Base-by-base conservation (phyloP, 2,329 filamentous ascomycete species). In the Claviceps pazoutovae region DNA sequence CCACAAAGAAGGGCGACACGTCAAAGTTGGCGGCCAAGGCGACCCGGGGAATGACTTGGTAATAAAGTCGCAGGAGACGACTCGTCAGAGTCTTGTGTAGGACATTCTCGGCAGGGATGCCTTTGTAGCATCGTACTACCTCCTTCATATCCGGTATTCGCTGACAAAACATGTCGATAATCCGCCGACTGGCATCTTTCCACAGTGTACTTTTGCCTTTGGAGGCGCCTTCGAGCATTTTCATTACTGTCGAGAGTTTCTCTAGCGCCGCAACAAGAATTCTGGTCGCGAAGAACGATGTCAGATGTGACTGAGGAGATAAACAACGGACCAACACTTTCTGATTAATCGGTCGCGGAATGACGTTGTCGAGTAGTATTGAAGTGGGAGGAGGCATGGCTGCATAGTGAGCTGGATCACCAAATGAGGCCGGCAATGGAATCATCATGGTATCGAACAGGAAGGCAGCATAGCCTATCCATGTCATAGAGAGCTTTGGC, bases 381-480 rank as follows among this genome's bases (percentile, higher is more conserved):
- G 82, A 82, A 2, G 83, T 80, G 1, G 89, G 88, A 8, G 93
- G 91, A 34, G 93, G 90, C 14, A 83, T 71, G 23, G 82, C 79
- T 43, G 64, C 58, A 56, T 80, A 84, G 43, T 73, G 74, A 13
- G 78, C 74, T 42, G 73, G 73, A 58, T 82, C 79, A 13, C 88
- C 88, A 61, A 91, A 88, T 54, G 78, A 78, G 26, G 71, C 63
- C 2, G 90, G 90, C 2, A 95, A 72, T 1, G 83, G 80, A 38
- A 94, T 71, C 53, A 84, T 78, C 46, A 96, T 81, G 1, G 83
- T 80, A 55, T 85, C 86, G 66, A 94, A 95, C 5, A 98, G 70
- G 56, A 97, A 88, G 0, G 89, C 82, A 0, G 89, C 88, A 63
- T 94, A 95, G 43, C 91, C 90, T 58, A 97, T 86, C 93, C 93